Base-by-base conservation (phyloP, 768 basidiomycete genomes). In the Obba rivulosa region DNA sequence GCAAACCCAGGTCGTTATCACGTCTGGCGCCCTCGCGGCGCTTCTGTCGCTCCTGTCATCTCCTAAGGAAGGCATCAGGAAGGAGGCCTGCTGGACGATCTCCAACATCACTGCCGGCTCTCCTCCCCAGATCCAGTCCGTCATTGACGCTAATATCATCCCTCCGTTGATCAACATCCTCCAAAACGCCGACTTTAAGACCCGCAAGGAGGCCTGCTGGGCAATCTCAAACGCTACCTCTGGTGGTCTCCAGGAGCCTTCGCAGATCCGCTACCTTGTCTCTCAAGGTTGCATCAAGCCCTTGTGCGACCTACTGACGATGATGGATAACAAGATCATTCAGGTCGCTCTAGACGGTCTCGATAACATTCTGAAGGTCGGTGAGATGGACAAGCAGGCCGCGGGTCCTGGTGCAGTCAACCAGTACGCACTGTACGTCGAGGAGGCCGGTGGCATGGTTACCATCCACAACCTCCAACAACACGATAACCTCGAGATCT, bases 291-390 rank as follows among this genome's bases (percentile, higher is more conserved):
- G 93, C 73, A 97, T 99, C 73, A 97, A 97, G 70, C 96, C 96
- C 14, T 76, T 99, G 23, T 99, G 96, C 65, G 96, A 99, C 61
- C 74, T 99, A 44, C 77, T 99, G 50, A 86, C 83, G 22, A 95
- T 93, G 79, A 94, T 97, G 92, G 96, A 99, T 72, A 98, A 98
- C 80, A 99, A 99, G 76, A 96, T 98, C 58, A 99, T 99, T 58
- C 88, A 92, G 69, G 95, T 98, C 35, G 95, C 95, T 17, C 81
- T 99, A 40, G 96, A 99, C 64, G 96, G 96, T 46, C 77, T 99
- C 42, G 96, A 99, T 69, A 99, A 99, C 69, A 92, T 98, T 59
- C 74, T 99, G 57, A 97, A 96, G 71, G 87, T 99, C 54, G 95
- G 96, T 37, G 95, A 99, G 71, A 81, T 85, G 62, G 96, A 99